Percentiles rank a stretch among this genome's conserved stretches.
Evolutionary conservation across 345 rosid species (phyloP).

Genomic region (Barbarea vulgaris): DNA sequence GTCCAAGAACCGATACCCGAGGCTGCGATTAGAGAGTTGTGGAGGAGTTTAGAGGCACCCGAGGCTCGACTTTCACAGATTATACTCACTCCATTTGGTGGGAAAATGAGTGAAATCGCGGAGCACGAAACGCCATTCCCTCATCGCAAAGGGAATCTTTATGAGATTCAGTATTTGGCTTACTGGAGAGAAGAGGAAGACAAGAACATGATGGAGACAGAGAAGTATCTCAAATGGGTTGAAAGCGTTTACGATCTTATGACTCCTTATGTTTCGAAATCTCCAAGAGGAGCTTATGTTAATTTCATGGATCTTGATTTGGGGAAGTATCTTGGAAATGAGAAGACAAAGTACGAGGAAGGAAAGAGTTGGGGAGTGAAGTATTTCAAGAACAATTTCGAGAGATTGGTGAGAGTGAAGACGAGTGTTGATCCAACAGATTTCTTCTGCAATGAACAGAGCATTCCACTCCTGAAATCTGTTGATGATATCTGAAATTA

Average conservation of each 20-base stretch:
- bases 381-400: no score
- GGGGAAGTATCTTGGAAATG: no score
- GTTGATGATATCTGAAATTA: no score
- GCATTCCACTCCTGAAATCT: no score
- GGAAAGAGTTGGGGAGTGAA: no score
- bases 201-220: slow-evolving; percentile 5
- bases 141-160: slow-evolving; percentile 52
- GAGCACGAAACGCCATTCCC: slow-evolving; percentile 50
- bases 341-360: no score
- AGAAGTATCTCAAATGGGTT: slow-evolving; percentile 34
- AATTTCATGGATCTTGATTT: slow-evolving; percentile 27
- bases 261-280: slow-evolving; percentile 60
- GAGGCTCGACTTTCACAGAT: slow-evolving; percentile 29
- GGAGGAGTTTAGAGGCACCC: slow-evolving; percentile 6
- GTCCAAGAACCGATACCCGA: slow-evolving; percentile 42
- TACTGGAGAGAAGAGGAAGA: slow-evolving; percentile 43
- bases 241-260: slow-evolving; percentile 43
- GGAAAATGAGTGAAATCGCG: slow-evolving; percentile 52
- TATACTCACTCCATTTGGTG: slow-evolving; percentile 58
- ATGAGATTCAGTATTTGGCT: slow-evolving; percentile 43
- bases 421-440: no score
- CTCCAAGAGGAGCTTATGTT: slow-evolving; percentile 56
- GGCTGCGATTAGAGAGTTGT: slow-evolving; percentile 32
- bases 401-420: no score
- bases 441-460: no score